A percentile compares a stretch with the other conserved stretches of the same genome.
Conservation (phyloP, 306 rosid genomes). For the Sophora flavescens region DNA sequence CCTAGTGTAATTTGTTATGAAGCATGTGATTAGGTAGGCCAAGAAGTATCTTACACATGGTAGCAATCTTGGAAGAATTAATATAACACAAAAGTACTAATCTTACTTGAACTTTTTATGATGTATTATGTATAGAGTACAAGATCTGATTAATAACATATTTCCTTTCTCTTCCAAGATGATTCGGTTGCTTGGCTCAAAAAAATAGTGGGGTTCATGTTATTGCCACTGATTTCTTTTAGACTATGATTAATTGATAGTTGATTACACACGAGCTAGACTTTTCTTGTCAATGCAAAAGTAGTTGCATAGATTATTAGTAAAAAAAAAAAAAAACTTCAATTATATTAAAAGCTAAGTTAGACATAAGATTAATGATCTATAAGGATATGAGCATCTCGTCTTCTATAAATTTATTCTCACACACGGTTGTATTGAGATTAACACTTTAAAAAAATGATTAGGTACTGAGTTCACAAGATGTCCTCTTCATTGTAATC, state of each 20-base stretch:
- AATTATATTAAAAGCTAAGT: neutral
- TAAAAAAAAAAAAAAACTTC: too few relatives aligned
- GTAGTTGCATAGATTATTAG: slow-evolving; percentile 25
- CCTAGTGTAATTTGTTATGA: slow-evolving; percentile 11
- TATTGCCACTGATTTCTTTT: slow-evolving; percentile 40
- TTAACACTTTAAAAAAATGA: neutral
- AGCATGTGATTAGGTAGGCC: slow-evolving; percentile 60
- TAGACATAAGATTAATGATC: neutral
- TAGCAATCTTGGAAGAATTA: slow-evolving; percentile 39
- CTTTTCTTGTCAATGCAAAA: slow-evolving; percentile 16
- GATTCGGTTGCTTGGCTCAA: slow-evolving; percentile 54
- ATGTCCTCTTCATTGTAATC: neutral
- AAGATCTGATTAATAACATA: slow-evolving; percentile 46
- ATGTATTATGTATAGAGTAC: slow-evolving; percentile 40
- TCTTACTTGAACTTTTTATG: slow-evolving; percentile 28
- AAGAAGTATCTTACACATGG: slow-evolving; percentile 57
- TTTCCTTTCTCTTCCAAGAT: slow-evolving; percentile 48
- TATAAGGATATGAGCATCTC: neutral
- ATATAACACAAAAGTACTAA: slow-evolving; percentile 22
- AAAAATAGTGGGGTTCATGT: slow-evolving; percentile 68
- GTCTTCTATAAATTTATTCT: slow-evolving; percentile 6
- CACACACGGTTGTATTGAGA: neutral
- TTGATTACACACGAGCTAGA: slow-evolving; percentile 25
- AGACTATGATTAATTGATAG: slow-evolving; percentile 1
- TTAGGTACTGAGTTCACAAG: neutral